Conservation (phyloP, 148 eudicot species). For the Chenopodium berlandieri region DNA sequence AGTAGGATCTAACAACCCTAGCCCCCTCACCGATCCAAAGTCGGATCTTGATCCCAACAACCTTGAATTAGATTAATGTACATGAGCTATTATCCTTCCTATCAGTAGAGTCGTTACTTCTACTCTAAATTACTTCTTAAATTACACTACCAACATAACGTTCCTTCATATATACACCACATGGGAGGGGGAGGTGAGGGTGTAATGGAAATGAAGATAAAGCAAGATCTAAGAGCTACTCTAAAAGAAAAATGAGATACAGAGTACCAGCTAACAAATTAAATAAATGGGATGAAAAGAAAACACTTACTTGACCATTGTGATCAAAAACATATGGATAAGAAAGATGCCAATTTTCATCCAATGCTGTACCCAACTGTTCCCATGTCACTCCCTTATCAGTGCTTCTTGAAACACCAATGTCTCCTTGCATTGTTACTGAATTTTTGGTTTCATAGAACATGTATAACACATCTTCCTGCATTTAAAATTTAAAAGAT, state of each 20-base stretch:
- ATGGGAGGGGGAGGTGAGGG: background rate
- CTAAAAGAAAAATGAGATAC: background rate
- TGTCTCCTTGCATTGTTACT: slow-evolving; percentile 91
- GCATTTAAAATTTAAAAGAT: slow-evolving; percentile 21
- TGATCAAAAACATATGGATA: slow-evolving; percentile 78
- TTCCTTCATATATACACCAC: background rate
- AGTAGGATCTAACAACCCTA: no score
- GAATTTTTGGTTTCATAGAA: slow-evolving; percentile 90
- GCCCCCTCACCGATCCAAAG: no score
- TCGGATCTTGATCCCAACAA: no score
- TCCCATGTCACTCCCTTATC: slow-evolving; percentile 95
- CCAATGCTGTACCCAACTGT: slow-evolving; percentile 82
- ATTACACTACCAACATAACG: background rate
- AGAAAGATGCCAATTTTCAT: slow-evolving; percentile 98
- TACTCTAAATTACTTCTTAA: background rate
- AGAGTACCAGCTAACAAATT: background rate
- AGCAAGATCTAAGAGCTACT: background rate
- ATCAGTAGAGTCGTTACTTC: no score
- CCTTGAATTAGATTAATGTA: no score
- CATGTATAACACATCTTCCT: slow-evolving; percentile 70
- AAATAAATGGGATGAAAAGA: background rate
- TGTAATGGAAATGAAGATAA: background rate
- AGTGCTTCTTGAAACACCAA: slow-evolving; percentile 83
- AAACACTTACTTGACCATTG: slow-evolving; percentile 58
- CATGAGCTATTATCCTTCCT: no score